Percentiles rank a stretch among this genome's conserved stretches.
Conservation (phyloP, 225 moss, liverwort and hornwort species). For the Pleurozium schreberi region DNA sequence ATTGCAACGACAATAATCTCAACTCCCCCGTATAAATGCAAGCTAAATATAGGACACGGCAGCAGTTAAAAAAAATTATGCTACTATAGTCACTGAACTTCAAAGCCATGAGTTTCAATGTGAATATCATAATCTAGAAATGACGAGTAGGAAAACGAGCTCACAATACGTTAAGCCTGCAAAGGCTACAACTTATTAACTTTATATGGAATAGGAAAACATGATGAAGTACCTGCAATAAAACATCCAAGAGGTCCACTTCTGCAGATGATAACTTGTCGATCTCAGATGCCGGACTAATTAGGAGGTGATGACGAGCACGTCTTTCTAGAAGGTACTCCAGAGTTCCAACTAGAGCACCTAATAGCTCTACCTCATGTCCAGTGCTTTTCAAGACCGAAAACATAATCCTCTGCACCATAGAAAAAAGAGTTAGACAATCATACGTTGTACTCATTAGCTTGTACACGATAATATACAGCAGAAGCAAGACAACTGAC, state of each 20-base stretch:
- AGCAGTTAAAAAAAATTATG: background rate
- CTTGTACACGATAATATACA: background rate
- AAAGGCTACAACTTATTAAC: background rate
- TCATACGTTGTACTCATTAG: background rate
- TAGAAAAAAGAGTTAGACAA: background rate
- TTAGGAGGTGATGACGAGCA: constrained; percentile 27
- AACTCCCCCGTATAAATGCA: background rate
- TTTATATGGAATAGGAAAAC: background rate
- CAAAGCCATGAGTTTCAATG: background rate
- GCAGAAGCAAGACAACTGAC: background rate
- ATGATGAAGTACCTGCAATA: constrained; percentile 42
- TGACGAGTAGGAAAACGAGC: background rate
- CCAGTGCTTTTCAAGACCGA: constrained; percentile 52
- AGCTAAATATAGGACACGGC: background rate
- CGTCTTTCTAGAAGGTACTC: constrained; percentile 47
- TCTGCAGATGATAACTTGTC: constrained; percentile 49
- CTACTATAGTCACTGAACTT: background rate
- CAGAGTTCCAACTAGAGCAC: constrained; percentile 41
- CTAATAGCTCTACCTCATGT: constrained; percentile 47
- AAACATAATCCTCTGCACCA: constrained; percentile 46
- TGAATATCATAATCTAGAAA: background rate
- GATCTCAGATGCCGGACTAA: background rate
- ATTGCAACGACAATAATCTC: background rate
- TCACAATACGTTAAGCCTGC: background rate
- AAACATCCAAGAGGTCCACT: constrained; percentile 51